Conservation (phyloP, 176 grass and related monocot species). For the Thinopyrum elongatum region DNA sequence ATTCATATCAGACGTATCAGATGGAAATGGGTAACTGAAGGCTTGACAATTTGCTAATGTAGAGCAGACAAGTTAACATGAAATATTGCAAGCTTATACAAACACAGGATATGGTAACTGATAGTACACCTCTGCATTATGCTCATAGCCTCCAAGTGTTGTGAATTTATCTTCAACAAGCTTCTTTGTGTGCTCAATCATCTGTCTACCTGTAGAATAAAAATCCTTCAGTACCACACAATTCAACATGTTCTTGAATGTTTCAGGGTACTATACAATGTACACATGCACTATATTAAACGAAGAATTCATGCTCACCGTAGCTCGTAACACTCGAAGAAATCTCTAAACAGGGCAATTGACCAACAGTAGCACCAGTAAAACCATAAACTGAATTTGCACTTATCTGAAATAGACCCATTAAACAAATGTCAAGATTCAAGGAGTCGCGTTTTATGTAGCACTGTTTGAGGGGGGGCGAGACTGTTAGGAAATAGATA, state of each 20-base stretch:
- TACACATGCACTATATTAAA: conserved; percentile 19
- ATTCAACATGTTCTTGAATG: conserved; percentile 7
- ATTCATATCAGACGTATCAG: background rate
- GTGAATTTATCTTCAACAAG: conserved; percentile 97
- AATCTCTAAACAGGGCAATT: conserved; percentile 97
- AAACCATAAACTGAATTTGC: conserved; percentile 99
- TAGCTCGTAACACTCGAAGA: conserved; percentile 99
- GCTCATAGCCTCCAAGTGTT: conserved; percentile 74
- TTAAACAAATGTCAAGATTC: conserved; percentile 16
- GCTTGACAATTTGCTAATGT: background rate
- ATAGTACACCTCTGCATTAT: conserved; percentile 85
- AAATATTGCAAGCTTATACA: background rate
- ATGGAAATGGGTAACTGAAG: background rate
- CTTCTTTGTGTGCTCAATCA: conserved; percentile 99
- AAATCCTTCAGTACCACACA: conserved; percentile 17
- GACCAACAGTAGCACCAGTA: conserved; percentile 91
- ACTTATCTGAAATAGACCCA: conserved; percentile 65
- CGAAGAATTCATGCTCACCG: conserved; percentile 42
- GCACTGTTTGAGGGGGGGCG: background rate
- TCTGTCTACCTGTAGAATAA: conserved; percentile 75
- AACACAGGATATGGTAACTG: background rate
- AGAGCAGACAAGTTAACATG: background rate
- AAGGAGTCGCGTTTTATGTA: background rate
- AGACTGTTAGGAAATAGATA: conserved; percentile 5
- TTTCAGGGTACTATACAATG: background rate